Base-by-base conservation (phyloP, 2,329 filamentous ascomycete genomes). In the Fusarium sp. region DNA sequence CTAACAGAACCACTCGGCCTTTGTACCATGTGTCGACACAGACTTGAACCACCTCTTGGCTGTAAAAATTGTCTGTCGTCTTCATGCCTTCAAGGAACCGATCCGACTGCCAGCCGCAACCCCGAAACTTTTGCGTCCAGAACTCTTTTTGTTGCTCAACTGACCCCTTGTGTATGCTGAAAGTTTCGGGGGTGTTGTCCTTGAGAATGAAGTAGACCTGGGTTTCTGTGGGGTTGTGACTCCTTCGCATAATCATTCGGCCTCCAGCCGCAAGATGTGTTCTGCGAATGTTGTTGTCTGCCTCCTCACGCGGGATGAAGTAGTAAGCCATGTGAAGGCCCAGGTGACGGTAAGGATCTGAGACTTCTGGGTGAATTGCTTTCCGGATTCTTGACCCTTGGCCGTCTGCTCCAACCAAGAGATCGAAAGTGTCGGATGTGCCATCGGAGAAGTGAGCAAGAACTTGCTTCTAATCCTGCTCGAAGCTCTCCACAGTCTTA, bases 331-430 rank as follows among this genome's bases (percentile, higher is more conserved):
- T 72, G 27, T 74, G 79, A 73, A 33, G 20, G 5, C 71, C 64
- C 1, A 74, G 60, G 16, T 82, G 81, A 8, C 64, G 50, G 22
- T 74, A 74, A 2, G 72, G 71, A 27, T 72, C 50, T 1, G 64
- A 24, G 8, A 56, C 22, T 5, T 48, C 22, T 0, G 71, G 72
- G 4, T 20, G 37, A 1, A 74, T 69, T 1, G 68, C 52, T 24
- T 63, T 72, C n/a, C 72, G 41, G 39, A 75, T 69, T 11, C 72
- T 68, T 0, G 72, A 74, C 0, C 72, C 72, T 6, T 74, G 72
- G 0, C 72, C 72, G 22, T 74, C 72, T 6, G 72, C 72, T 10
- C 72, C 72, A 10, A 74, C 61, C 1, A 74, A 41, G 0, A 74
- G 29, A 65, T 74, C 72, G 24, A 74, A 74, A 0, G 61, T 61